Percentiles rank a stretch among this genome's conserved stretches.
Evolutionary conservation across 768 basidiomycete genomes (phyloP).

Genomic region (Mycena haematopus): DNA sequence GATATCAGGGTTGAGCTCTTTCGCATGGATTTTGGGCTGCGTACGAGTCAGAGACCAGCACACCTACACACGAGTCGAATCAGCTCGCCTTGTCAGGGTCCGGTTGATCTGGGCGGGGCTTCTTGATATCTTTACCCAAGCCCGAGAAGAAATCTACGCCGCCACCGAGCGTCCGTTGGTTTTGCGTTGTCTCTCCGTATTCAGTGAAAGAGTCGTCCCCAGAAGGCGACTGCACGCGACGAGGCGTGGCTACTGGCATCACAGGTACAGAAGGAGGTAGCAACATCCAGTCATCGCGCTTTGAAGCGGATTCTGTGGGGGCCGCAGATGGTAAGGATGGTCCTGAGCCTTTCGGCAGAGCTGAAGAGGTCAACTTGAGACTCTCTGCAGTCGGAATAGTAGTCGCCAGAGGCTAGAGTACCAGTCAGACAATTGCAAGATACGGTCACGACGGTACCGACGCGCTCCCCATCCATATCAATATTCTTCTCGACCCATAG

Average conservation of each 20-base stretch:
- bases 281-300: conserved; percentile 93
- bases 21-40: conserved; percentile 66
- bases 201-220: conserved; percentile 66
- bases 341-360: conserved; percentile 50
- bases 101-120: conserved; percentile 58
- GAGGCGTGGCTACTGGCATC: conserved; percentile 34
- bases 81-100: conserved; percentile 74
- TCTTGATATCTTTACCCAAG: conserved; percentile 78
- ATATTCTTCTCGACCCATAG: conserved; percentile 93
- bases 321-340: conserved; percentile 54
- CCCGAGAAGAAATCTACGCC: conserved; percentile 89
- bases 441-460: conserved; percentile 40
- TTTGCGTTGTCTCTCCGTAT: conserved; percentile 59
- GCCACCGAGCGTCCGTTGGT: conserved; percentile 56
- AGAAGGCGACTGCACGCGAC: conserved; percentile 28
- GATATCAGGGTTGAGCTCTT: conserved; percentile 68
- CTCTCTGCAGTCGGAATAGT: conserved; percentile 80
- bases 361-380: conserved; percentile 70
- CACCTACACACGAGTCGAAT: not conserved
- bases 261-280: conserved; percentile 44
- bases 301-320: conserved; percentile 55
- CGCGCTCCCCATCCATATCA: conserved; percentile 76
- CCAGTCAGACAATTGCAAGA: conserved; percentile 25
- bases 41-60: conserved; percentile 24
- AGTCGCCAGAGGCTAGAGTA: conserved; percentile 62